Conservation (phyloP, 2,329 filamentous ascomycete genomes). For the Talaromyces marneffei region DNA sequence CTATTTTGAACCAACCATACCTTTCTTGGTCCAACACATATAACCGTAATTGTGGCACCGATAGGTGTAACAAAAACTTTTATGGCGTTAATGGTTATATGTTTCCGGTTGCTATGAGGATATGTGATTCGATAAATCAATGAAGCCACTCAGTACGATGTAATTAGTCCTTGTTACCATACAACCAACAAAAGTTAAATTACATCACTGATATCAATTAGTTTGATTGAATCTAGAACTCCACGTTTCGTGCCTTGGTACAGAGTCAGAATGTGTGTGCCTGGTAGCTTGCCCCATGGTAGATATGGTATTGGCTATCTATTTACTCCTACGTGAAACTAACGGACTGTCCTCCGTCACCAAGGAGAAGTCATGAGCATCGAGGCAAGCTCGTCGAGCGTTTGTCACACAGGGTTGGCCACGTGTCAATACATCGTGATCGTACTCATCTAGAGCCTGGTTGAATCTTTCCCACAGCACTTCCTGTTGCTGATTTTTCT, state of each 20-base stretch:
- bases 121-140: neutral
- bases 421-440: constrained; percentile 41
- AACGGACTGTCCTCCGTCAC: constrained; percentile 38
- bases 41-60: neutral
- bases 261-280: neutral
- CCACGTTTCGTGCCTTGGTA: neutral
- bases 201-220: neutral
- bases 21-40: neutral
- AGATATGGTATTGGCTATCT: neutral
- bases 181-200: neutral
- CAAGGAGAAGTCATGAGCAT: constrained; percentile 48
- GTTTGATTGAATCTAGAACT: neutral
- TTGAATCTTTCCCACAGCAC: constrained; percentile 10
- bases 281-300: neutral
- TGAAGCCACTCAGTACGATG: neutral
- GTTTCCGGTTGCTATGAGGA: neutral
- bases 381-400: constrained; percentile 49
- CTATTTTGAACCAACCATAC: neutral
- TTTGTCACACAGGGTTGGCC: constrained; percentile 45
- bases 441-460: constrained; percentile 33
- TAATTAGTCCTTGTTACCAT: too few species aligned
- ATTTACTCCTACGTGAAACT: constrained; percentile 25
- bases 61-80: neutral
- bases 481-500: neutral
- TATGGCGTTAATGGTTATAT: neutral